Evolutionary conservation across 768 basidiomycete species (phyloP).

Genomic region (Mycena galericulata): DNA sequence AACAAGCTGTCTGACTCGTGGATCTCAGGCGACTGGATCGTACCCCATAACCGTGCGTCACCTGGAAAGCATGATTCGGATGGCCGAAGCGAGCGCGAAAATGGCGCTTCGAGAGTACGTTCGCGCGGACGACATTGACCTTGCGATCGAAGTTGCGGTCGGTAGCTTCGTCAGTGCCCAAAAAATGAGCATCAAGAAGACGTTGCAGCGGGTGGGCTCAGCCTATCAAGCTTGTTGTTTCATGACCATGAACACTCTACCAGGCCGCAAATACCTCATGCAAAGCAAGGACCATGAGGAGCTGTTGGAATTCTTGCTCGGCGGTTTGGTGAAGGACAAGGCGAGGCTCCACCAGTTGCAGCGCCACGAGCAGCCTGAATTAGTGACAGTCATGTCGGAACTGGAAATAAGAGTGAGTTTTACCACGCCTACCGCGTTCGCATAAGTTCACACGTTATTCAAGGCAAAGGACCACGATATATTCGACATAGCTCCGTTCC

Average conservation of each 20-base stretch:
- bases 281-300: constrained; percentile 97
- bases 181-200: constrained; percentile 99
- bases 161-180: constrained; percentile 96
- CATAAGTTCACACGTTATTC: constrained; percentile 14
- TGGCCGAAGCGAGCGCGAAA: constrained; percentile 98
- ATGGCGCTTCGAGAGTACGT: constrained; percentile 98
- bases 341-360: constrained; percentile 87
- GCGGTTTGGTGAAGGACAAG: constrained; percentile 93
- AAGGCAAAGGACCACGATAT: constrained; percentile 98
- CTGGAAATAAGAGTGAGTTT: constrained; percentile 86
- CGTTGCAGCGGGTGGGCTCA: constrained; percentile 85
- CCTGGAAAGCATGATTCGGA: constrained; percentile 98
- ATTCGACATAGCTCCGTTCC: constrained; percentile 88
- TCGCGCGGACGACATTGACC: constrained; percentile 93
- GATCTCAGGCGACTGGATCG: constrained; percentile 97
- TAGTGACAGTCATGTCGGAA: constrained; percentile 82
- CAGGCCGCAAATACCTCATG: constrained; percentile 96
- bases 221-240: background rate
- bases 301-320: constrained; percentile 92
- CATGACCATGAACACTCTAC: constrained; percentile 12
- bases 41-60: constrained; percentile 99
- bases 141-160: constrained; percentile 96
- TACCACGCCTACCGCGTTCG: background rate
- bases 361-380: constrained; percentile 80
- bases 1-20: constrained; percentile 94